Base-by-base conservation (phyloP, 192 early-diverging fungal genomes). In the Dissophora ornata region DNA sequence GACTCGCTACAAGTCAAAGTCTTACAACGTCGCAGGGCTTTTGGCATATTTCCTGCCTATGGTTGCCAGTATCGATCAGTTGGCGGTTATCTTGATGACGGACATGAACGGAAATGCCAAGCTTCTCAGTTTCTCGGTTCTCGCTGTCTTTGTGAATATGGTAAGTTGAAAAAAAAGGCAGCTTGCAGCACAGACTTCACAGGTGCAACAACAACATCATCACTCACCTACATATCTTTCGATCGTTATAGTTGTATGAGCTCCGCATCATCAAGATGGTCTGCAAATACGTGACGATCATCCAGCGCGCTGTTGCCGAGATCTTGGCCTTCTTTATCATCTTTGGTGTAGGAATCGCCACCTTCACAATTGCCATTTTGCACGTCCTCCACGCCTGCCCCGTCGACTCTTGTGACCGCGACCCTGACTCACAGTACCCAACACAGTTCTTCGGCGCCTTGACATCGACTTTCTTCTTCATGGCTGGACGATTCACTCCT, bases 251-350 rank as follows among this genome's bases (percentile, higher is more conserved):
- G 62, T 24, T 67, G 42, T 57, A 57, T 11, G 65, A 67, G 34
- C 65, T 67, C 21, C 54, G 55, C 16, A 54, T 67, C n/a, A 38
- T 26, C 45, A 57, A 40, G 33, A 57, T 40, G 21, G 65, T 67
- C 1, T 67, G 65, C 26, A 47, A 57, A 26, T 58, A 36, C 24
- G 67, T 59, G 10, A 69, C 67, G 4, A 53, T 69, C 40, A 69
- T 69, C 5, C 13, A 49, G 11, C 45, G 57, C 21, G 19, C 36
- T 21, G 25, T 69, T 5, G 19, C 9, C 19, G 18, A 52, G 47
- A 69, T 69, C 57, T 34, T 24, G 18, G 55, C 49, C 57, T 59
- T 69, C 48, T 69, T 69, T 55, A 41, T 69, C 28, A 69, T 69
- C 57, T 69, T 69, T 59, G 57, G 56, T 1, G 67, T 46, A 12